Percentiles rank a stretch among this genome's conserved stretches.
phyloP scores from a whole-genome alignment of 352 stramenopile species.

The Pythium chondricola region DNA sequence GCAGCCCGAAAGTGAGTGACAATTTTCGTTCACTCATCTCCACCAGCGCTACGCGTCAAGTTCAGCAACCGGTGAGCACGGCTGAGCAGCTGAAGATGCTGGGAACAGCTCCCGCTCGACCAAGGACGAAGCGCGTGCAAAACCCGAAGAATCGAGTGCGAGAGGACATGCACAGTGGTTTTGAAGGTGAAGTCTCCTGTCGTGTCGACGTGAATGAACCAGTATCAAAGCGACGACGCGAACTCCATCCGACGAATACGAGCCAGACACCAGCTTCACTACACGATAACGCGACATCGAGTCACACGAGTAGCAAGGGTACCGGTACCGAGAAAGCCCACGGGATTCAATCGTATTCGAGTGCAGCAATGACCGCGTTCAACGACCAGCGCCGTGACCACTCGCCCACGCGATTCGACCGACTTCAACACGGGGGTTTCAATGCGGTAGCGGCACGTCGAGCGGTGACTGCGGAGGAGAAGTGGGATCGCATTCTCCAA shows the following conservation, averaged over 20 bases:
- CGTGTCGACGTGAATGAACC: constrained; percentile 27
- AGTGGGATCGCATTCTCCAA: constrained; percentile 68
- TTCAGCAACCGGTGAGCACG: not conserved
- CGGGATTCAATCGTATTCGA: no score
- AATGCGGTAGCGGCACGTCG: constrained; percentile 9
- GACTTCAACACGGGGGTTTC: no score
- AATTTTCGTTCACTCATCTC: constrained; percentile 56
- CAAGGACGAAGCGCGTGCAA: constrained; percentile 38
- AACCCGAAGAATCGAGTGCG: constrained; percentile 46
- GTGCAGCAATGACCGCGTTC: no score
- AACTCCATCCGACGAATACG: not conserved
- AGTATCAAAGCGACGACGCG: not conserved
- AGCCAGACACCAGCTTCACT: no score
- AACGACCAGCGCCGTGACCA: no score
- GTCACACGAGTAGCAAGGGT: no score
- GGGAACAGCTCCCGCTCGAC: constrained; percentile 32
- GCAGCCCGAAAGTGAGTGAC: constrained; percentile 75
- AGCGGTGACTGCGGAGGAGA: constrained; percentile 40
- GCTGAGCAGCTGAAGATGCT: constrained; percentile 35
- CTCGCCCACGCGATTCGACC: no score
- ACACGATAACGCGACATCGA: no score
- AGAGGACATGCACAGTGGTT: constrained; percentile 52
- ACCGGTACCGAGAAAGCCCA: no score
- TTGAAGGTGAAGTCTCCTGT: constrained; percentile 61
- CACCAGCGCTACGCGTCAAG: constrained; percentile 1